phyloP scores from a whole-genome alignment of 768 basidiomycete species.

The Lepiota subincarnata region DNA sequence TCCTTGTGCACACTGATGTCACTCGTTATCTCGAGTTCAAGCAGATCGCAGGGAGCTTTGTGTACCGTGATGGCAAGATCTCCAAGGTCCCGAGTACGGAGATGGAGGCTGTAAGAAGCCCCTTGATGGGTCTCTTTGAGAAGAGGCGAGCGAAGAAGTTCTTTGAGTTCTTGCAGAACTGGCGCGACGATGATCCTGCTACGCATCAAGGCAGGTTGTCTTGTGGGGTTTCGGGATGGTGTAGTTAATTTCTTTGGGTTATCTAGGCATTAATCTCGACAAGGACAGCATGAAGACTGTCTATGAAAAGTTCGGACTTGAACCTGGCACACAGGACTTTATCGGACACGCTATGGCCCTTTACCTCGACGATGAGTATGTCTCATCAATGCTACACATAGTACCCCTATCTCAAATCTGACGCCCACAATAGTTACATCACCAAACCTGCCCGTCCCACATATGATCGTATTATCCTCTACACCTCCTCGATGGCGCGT shows the following conservation, averaged over 20 bases:
- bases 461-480: conserved; percentile 93
- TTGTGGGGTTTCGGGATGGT: not conserved
- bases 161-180: conserved; percentile 93
- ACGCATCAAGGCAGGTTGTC: conserved; percentile 83
- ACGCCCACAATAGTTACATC: conserved; percentile 65
- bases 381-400: conserved; percentile 12
- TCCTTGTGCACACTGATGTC: conserved; percentile 98
- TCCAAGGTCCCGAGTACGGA: conserved; percentile 98
- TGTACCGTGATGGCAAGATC: conserved; percentile 94
- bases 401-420: conserved; percentile 2
- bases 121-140: conserved; percentile 99
- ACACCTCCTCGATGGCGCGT: conserved; percentile 97
- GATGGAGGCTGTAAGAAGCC: conserved; percentile 92
- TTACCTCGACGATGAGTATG: conserved; percentile 95
- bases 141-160: conserved; percentile 98
- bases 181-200: conserved; percentile 92
- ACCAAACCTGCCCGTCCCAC: conserved; percentile 85
- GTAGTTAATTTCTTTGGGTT: not conserved
- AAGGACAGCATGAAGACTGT: conserved; percentile 89
- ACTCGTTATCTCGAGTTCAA: conserved; percentile 99
- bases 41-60: conserved; percentile 98
- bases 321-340: conserved; percentile 97
- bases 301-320: conserved; percentile 95
- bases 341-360: conserved; percentile 99
- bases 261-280: conserved; percentile 80